These are phyloP conservation scores for Spathaspora sp. DNA, from an alignment of 805 yeast genomes.

Conservation along the genomic window DNA sequence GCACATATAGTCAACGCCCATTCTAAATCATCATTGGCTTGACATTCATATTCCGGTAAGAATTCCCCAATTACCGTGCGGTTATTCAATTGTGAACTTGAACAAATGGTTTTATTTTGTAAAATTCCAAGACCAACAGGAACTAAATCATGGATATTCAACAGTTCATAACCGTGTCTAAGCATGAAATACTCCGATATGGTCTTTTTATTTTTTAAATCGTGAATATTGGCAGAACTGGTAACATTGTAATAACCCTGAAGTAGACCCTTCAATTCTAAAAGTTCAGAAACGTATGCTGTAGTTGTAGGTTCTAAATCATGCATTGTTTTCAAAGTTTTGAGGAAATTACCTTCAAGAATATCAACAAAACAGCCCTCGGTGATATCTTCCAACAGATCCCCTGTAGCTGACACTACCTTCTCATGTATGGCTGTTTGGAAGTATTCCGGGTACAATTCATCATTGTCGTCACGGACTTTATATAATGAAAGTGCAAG, in stretches of 20 bases:
- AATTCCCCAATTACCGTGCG: slow-evolving; percentile 47
- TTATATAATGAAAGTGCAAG: slow-evolving; percentile 55
- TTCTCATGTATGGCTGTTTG: slow-evolving; percentile 29
- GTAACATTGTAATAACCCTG: slow-evolving; percentile 25
- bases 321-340: slow-evolving; percentile 57
- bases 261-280: slow-evolving; percentile 63
- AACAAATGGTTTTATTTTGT: slow-evolving; percentile 35
- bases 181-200: slow-evolving; percentile 57
- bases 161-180: slow-evolving; percentile 52
- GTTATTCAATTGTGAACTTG: slow-evolving; percentile 35
- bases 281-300: slow-evolving; percentile 55
- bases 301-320: slow-evolving; percentile 60
- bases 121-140: slow-evolving; percentile 71
- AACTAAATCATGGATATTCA: slow-evolving; percentile 49
- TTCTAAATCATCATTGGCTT: slow-evolving; percentile 72
- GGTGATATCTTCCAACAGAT: slow-evolving; percentile 22
- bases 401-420: slow-evolving; percentile 27
- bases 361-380: slow-evolving; percentile 49
- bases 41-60: slow-evolving; percentile 57
- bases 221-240: slow-evolving; percentile 3
- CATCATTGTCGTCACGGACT: slow-evolving; percentile 42
- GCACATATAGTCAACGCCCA: slow-evolving; percentile 77
- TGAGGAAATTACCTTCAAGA: slow-evolving; percentile 52
- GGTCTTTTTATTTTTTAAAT: slow-evolving; percentile 18
- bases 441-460: slow-evolving; percentile 30